Base-by-base conservation (phyloP, 2,329 filamentous ascomycete species). In the Helotiales sp. region DNA sequence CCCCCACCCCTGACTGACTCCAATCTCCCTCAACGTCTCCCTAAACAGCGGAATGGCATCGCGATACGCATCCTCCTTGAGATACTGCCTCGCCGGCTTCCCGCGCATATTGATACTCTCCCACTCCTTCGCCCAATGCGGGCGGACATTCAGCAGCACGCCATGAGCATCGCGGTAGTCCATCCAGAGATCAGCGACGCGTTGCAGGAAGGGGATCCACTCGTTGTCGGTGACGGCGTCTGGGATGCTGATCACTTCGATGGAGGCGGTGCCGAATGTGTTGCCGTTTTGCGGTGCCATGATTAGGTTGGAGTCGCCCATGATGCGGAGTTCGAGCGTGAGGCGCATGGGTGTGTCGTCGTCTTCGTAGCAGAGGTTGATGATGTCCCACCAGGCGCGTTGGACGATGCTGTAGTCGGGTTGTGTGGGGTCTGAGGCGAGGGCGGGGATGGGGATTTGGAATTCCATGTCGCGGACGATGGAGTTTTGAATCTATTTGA, bases 311-410 rank as follows among this genome's bases (percentile, higher is more conserved):
- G 78, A 80, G n/a, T 73, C 74, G 2, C 78, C 79, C 74, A 81
- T 82, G 65, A 84, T 80, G 24, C 81, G 77, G 76, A 83, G 75
- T 64, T 83, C 81, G 10, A 84, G 77, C 3, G 80, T 78, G 60
- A 83, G 76, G 2, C 81, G 78, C 77, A 82, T 80, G 0, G 82
- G 79, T 2, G 75, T 77, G 6, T 76, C 75, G 8, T 71, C 71
- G 54, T 79, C 73, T 47, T 75, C 71, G 68, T 84, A 84, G n/a
- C 78, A 79, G 1, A 79, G 76, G 6, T 80, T 76, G 68, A 85
- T 83, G 15, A 80, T 81, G 63, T 84, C 83, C 82, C 83, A 85
- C 83, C 83, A 85, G 0, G 82, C 82, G 4, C 77, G 77, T 61
- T 81, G 81, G 1, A 83, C 79, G 22, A 80, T 73, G 11, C 73